phyloP scores from a whole-genome alignment of 331 rosid genomes.

The Quercus phellos region DNA sequence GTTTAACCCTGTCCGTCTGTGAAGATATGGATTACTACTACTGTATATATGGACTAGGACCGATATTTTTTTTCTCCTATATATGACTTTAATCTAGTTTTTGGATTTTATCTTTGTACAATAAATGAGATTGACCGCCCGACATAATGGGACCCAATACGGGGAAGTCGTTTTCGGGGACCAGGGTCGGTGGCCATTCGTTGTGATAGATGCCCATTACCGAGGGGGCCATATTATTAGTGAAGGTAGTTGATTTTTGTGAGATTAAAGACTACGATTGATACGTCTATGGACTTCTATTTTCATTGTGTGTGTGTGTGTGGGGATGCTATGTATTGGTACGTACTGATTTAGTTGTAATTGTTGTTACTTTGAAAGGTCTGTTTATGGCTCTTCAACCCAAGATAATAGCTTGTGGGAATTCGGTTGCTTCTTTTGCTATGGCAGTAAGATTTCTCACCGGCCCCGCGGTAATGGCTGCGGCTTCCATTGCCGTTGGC shows the following conservation, averaged over 20 bases:
- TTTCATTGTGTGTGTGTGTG: no score
- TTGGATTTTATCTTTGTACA: slow-evolving; percentile 15
- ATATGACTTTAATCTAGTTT: no score
- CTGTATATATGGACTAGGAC: not conserved
- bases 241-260: slow-evolving; percentile 13
- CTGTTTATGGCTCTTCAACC: slow-evolving; percentile 96
- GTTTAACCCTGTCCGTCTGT: slow-evolving; percentile 6
- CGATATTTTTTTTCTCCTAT: not conserved
- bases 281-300: not conserved
- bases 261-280: not conserved
- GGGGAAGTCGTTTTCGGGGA: slow-evolving; percentile 45
- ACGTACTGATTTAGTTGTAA: not conserved
- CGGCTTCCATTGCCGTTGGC: slow-evolving; percentile 84
- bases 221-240: no score
- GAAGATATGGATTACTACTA: not conserved
- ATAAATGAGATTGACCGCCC: slow-evolving; percentile 47
- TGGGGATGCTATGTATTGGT: not conserved
- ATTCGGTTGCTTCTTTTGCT: slow-evolving; percentile 78
- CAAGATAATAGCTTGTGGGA: slow-evolving; percentile 89
- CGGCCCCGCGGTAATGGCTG: slow-evolving; percentile 97
- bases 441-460: slow-evolving; percentile 93
- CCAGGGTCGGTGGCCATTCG: slow-evolving; percentile 38
- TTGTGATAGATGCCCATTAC: slow-evolving; percentile 23
- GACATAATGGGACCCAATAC: slow-evolving; percentile 60
- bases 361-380: slow-evolving; percentile 33